Evolutionary conservation across 108 stramenopile genomes (phyloP).

Genomic region (Cyclotella kingstonii): DNA sequence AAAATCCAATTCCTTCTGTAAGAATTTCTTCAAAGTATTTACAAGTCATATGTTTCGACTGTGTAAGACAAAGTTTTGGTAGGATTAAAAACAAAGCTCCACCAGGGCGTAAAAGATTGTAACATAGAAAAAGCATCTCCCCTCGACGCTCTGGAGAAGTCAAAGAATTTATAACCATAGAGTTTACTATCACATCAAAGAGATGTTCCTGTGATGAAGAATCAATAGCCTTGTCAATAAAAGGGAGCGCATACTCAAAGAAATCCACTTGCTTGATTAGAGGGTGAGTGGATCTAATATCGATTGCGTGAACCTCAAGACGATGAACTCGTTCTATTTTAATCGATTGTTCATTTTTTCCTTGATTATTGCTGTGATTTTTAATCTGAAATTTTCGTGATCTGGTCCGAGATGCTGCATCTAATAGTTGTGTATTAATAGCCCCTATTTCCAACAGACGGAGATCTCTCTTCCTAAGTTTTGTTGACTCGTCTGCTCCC

Average conservation of each 20-base stretch:
- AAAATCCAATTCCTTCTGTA: conserved; percentile 61
- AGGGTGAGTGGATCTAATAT: conserved; percentile 76
- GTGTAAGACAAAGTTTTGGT: conserved; percentile 73
- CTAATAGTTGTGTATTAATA: conserved; percentile 89
- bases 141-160: conserved; percentile 78
- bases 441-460: conserved; percentile 92
- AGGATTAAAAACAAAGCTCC: conserved; percentile 79
- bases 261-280: conserved; percentile 89
- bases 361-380: not conserved
- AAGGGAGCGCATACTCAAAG: conserved; percentile 55
- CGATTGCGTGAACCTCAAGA: conserved; percentile 80
- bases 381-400: conserved; percentile 16
- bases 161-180: conserved; percentile 96
- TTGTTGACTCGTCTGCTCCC: conserved; percentile 16
- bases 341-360: not conserved
- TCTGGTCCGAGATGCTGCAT: conserved; percentile 59
- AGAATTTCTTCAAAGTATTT: conserved; percentile 61
- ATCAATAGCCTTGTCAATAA: conserved; percentile 1
- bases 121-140: conserved; percentile 72
- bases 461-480: conserved; percentile 44
- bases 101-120: conserved; percentile 70
- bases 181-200: conserved; percentile 52
- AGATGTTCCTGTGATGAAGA: conserved; percentile 1
- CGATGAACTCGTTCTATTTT: conserved; percentile 39
- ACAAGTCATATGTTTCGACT: conserved; percentile 61